Conservation (phyloP, 2,329 filamentous ascomycete genomes). For the Apiospora aurea region DNA sequence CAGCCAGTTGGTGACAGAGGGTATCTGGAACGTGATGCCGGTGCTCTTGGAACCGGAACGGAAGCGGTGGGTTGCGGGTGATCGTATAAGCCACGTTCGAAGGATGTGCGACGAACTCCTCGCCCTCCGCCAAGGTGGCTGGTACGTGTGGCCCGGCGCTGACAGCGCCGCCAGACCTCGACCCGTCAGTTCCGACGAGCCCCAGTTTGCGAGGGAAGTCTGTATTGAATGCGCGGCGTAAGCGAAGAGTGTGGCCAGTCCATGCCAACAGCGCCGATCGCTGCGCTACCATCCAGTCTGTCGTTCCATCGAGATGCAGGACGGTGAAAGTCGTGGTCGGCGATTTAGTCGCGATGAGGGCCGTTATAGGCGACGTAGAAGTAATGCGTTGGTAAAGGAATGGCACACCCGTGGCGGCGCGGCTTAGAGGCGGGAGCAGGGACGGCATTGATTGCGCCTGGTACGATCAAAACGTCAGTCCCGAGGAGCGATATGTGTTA, state of each 20-base stretch:
- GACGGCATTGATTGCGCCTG: conserved; percentile 90
- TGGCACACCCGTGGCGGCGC: conserved; percentile 83
- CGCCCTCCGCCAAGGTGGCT: conserved; percentile 77
- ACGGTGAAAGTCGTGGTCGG: conserved; percentile 86
- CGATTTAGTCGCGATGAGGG: conserved; percentile 87
- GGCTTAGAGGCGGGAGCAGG: conserved; percentile 81
- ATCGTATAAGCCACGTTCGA: conserved; percentile 91
- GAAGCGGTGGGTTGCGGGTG: conserved; percentile 74
- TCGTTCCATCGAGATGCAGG: conserved; percentile 88
- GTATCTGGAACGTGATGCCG: conserved; percentile 80
- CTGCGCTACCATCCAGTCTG: conserved; percentile 94
- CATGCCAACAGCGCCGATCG: conserved; percentile 90
- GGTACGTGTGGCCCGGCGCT: conserved; percentile 88
- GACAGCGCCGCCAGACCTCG: conserved; percentile 85
- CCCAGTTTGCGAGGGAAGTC: conserved; percentile 88
- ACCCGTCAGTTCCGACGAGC: conserved; percentile 86
- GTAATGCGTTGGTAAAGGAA: conserved; percentile 94
- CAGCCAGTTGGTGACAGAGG: conserved; percentile 69
- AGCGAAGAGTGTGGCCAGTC: conserved; percentile 91
- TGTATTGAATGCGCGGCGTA: conserved; percentile 76
- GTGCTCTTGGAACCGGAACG: conserved; percentile 87
- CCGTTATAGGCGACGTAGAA: conserved; percentile 86
- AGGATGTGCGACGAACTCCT: conserved; percentile 91
- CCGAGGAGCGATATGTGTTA: conserved; percentile 20
- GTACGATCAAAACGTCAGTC: conserved; percentile 19